A percentile compares a stretch with the other conserved stretches of the same genome.
Evolutionary conservation across 176 grass and related monocot species (phyloP).

Genomic region (Ensete ventricosum): DNA sequence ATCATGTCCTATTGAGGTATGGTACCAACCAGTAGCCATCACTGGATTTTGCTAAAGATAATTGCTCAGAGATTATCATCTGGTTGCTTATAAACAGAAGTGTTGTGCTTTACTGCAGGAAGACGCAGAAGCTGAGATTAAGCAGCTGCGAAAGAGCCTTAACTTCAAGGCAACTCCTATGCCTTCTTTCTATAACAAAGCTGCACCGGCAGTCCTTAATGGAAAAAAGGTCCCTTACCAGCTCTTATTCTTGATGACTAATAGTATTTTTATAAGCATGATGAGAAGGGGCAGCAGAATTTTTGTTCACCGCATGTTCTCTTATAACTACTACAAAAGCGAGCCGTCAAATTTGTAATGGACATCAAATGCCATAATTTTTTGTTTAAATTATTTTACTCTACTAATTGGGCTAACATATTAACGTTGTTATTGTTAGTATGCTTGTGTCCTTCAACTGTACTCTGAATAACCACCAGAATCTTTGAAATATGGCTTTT

Average conservation of each 20-base stretch:
- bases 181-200: conserved; percentile 22
- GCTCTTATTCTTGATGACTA: background rate
- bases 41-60: no score
- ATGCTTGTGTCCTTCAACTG: background rate
- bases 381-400: no score
- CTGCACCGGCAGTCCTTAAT: background rate
- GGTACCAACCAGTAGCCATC: no score
- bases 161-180: conserved; percentile 26
- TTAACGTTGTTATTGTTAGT: background rate
- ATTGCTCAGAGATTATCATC: background rate
- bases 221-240: conserved; percentile 10
- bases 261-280: background rate
- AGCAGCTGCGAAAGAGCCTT: conserved; percentile 21
- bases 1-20: no score
- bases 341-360: background rate
- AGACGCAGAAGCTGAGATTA: conserved; percentile 17
- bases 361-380: background rate
- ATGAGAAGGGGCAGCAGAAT: no score
- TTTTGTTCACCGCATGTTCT: background rate
- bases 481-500: background rate
- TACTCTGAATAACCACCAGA: background rate
- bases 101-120: conserved; percentile 9
- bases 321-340: background rate
- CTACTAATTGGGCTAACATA: no score
- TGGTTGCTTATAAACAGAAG: background rate